Conservation (phyloP, 208 protist genomes). For the Crithidia thermophila region DNA sequence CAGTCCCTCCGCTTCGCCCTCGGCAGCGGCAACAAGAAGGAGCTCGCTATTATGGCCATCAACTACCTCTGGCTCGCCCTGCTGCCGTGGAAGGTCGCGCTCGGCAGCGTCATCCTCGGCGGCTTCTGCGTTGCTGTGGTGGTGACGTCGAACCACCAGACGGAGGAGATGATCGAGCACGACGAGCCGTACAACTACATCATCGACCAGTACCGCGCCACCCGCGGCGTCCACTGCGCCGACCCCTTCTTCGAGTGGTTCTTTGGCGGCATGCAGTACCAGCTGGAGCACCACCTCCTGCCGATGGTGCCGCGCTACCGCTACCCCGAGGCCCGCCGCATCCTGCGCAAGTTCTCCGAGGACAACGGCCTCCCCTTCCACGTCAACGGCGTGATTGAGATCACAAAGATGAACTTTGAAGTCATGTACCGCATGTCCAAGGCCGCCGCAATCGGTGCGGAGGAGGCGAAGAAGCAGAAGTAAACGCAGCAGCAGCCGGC, state of each 20-base stretch:
- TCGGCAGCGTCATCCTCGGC: slow-evolving; percentile 71
- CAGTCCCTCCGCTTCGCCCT: slow-evolving; percentile 72
- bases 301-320: slow-evolving; percentile 72
- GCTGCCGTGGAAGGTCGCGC: slow-evolving; percentile 64
- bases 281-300: slow-evolving; percentile 87
- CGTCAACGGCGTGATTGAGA: slow-evolving; percentile 59
- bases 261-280: slow-evolving; percentile 88
- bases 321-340: slow-evolving; percentile 57
- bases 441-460: slow-evolving; percentile 21
- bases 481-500: slow-evolving; percentile 1
- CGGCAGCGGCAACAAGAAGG: slow-evolving; percentile 59
- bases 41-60: slow-evolving; percentile 56
- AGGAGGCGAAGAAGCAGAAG: slow-evolving; percentile 13
- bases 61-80: slow-evolving; percentile 75
- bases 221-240: slow-evolving; percentile 69
- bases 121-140: slow-evolving; percentile 78
- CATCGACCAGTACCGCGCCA: slow-evolving; percentile 75
- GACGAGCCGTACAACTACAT: slow-evolving; percentile 81
- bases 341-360: slow-evolving; percentile 78
- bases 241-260: slow-evolving; percentile 82
- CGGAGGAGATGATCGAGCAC: slow-evolving; percentile 77
- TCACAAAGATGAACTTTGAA: slow-evolving; percentile 74
- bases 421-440: slow-evolving; percentile 46
- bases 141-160: slow-evolving; percentile 83
- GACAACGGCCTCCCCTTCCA: slow-evolving; percentile 77